phyloP scores from a whole-genome alignment of 176 grass and related monocot species.

The Aegilops longissima region DNA sequence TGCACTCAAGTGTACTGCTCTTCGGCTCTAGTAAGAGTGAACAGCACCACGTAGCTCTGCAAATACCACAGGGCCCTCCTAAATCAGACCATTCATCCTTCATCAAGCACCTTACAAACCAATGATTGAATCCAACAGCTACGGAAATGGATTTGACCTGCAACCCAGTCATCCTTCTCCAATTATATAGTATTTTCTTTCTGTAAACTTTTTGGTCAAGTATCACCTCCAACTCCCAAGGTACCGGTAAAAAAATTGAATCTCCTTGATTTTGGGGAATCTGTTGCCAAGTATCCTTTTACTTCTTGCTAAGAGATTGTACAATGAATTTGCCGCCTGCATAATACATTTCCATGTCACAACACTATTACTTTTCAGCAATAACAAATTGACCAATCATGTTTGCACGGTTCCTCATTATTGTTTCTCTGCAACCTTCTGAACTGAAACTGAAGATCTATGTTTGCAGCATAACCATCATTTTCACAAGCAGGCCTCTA shows the following conservation, averaged over 20 bases:
- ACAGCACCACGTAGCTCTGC: neutral
- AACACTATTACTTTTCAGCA: neutral
- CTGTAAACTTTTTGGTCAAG: neutral
- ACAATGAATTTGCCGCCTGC: neutral
- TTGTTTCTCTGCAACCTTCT: neutral
- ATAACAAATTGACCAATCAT: neutral
- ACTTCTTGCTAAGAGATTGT: neutral
- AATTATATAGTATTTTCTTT: neutral
- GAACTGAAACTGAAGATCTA: neutral
- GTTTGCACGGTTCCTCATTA: neutral
- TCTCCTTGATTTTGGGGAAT: neutral
- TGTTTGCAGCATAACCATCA: neutral
- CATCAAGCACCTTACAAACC: neutral
- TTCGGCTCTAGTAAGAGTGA: neutral
- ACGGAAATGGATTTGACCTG: neutral
- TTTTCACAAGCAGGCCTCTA: neutral
- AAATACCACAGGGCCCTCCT: neutral
- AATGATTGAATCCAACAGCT: neutral
- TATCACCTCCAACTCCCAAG: neutral
- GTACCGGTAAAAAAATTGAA: neutral
- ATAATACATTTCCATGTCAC: neutral
- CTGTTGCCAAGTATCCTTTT: neutral
- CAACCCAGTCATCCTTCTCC: neutral
- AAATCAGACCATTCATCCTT: neutral
- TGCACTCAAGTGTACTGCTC: neutral